phyloP scores from a whole-genome alignment of 148 eudicot species.

The Rhododendron vialii region DNA sequence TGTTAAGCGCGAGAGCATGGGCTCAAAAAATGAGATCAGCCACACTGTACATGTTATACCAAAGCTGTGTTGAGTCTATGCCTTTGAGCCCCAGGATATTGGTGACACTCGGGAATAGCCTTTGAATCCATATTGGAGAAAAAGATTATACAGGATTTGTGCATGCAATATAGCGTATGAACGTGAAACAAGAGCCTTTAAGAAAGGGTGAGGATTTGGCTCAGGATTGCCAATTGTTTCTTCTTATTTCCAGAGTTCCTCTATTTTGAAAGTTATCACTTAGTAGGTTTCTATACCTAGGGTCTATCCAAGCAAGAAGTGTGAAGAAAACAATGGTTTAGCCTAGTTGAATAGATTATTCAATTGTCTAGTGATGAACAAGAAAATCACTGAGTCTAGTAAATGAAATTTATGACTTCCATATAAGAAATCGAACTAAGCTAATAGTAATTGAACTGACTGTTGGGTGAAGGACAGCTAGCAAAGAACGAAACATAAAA shows the following conservation, averaged over 20 bases:
- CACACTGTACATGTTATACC: not conserved
- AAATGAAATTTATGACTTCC: not conserved
- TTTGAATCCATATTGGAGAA: not conserved
- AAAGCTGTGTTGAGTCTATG: not conserved
- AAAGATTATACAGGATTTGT: not conserved
- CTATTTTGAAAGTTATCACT: not conserved
- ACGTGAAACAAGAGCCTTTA: not conserved
- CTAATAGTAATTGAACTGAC: not conserved
- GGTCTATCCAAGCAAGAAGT: not conserved
- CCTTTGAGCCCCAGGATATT: not conserved
- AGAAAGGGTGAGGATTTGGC: not conserved
- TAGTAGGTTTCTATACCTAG: not conserved
- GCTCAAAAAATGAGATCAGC: not conserved
- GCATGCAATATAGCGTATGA: not conserved
- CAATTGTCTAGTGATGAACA: not conserved
- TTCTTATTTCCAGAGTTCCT: not conserved
- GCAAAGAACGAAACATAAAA: not conserved
- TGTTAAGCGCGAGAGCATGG: not conserved
- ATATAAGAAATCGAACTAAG: not conserved
- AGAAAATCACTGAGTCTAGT: not conserved
- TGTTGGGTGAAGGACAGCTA: not conserved
- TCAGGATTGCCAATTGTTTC: not conserved
- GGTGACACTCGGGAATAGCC: not conserved
- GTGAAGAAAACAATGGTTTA: not conserved
- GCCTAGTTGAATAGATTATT: not conserved